A percentile compares a stretch with the other conserved stretches of the same genome.
Evolutionary conservation across 2,329 filamentous ascomycete genomes (phyloP).

Genomic region (Penicillium thymicola): DNA sequence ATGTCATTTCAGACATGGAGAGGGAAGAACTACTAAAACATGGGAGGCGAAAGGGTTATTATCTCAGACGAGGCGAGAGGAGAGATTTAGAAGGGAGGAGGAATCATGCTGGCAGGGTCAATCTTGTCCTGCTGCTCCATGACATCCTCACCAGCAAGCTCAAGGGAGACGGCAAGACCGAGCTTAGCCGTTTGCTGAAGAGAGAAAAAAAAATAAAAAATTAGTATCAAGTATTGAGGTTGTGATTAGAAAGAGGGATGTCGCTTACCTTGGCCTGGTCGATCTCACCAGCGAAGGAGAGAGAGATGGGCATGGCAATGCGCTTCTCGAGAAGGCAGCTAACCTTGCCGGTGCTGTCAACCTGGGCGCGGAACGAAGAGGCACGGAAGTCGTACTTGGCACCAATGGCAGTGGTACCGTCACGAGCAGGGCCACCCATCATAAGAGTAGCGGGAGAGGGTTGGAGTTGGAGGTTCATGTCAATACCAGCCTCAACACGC

Average conservation of each 20-base stretch:
- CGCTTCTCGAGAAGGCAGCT: conserved; percentile 93
- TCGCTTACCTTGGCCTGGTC: conserved; percentile 84
- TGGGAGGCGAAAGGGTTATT: conserved; percentile 30
- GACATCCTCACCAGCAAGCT: conserved; percentile 78
- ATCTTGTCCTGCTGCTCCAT: conserved; percentile 74
- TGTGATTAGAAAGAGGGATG: conserved; percentile 19
- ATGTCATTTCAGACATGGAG: conserved; percentile 33
- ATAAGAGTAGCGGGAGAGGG: conserved; percentile 61
- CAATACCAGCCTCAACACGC: conserved; percentile 92
- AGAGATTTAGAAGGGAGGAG: conserved; percentile 49
- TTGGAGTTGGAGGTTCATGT: conserved; percentile 83
- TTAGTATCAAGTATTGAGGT: conserved; percentile 2
- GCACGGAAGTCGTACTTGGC: conserved; percentile 98
- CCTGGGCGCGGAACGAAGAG: conserved; percentile 90
- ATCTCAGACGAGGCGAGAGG: conserved; percentile 19
- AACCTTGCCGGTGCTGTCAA: conserved; percentile 92
- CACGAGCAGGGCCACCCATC: conserved; percentile 77
- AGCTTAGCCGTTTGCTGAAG: conserved; percentile 88
- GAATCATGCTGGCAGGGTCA: conserved; percentile 43
- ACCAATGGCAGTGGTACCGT: conserved; percentile 86
- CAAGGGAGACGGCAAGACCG: conserved; percentile 88
- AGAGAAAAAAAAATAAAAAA: neutral
- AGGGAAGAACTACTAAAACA: conserved; percentile 48
- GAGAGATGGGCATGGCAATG: conserved; percentile 83
- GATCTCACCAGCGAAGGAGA: conserved; percentile 95